phyloP scores from a whole-genome alignment of 495 filamentous ascomycete genomes.

The Mytilinidion resinicola region DNA sequence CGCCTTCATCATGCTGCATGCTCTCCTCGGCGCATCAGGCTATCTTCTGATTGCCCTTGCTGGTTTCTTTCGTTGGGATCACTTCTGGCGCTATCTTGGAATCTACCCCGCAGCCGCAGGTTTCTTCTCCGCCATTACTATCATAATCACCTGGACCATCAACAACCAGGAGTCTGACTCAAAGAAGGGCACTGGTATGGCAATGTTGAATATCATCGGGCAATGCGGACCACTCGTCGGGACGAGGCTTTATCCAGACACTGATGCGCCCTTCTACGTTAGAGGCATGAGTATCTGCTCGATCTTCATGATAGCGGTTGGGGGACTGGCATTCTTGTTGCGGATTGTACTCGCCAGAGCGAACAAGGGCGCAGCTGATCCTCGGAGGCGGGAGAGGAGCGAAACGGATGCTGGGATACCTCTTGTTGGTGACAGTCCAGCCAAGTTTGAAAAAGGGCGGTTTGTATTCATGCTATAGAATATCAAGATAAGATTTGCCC shows the following conservation, averaged over 20 bases:
- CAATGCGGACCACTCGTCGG: conserved; percentile 59
- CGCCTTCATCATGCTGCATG: conserved; percentile 56
- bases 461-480: conserved; percentile 28
- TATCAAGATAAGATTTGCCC: conserved; percentile 7
- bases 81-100: conserved; percentile 30
- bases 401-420: conserved; percentile 6
- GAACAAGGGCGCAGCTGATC: conserved; percentile 30
- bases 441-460: not conserved
- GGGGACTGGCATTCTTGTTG: conserved; percentile 44
- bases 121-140: conserved; percentile 36
- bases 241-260: conserved; percentile 54
- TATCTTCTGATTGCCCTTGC: conserved; percentile 47
- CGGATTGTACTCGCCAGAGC: conserved; percentile 41
- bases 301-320: conserved; percentile 50
- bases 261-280: conserved; percentile 54
- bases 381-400: conserved; percentile 7
- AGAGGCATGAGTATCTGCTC: conserved; percentile 55
- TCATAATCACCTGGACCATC: conserved; percentile 31
- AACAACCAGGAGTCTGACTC: conserved; percentile 51
- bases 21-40: conserved; percentile 60
- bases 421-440: conserved; percentile 11
- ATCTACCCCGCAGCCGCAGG: conserved; percentile 34
- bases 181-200: conserved; percentile 53
- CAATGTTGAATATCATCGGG: conserved; percentile 54
- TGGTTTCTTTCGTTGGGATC: conserved; percentile 15